These are phyloP conservation scores for Amanita pseudoporphyria DNA, from an alignment of 768 basidiomycete species.

Conservation along the genomic window DNA sequence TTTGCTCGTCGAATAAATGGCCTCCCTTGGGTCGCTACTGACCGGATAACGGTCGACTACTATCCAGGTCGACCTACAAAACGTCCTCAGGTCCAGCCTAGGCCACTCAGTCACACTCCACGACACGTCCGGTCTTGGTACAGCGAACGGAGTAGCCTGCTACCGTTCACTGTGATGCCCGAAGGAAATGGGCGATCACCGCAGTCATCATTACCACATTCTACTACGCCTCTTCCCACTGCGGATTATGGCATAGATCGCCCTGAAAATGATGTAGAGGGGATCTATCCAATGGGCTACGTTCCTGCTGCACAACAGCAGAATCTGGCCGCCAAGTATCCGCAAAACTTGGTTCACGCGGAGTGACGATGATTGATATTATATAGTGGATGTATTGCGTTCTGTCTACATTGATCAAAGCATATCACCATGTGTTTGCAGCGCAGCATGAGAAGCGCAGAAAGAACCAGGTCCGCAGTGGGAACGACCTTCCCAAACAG, in stretches of 20 bases:
- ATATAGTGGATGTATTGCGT: background rate
- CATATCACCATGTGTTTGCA: background rate
- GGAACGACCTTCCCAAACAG: background rate
- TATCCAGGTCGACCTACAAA: slow-evolving; percentile 23
- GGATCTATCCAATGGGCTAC: background rate
- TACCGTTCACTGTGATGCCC: background rate
- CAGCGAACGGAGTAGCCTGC: slow-evolving; percentile 6
- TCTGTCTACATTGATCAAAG: too few species aligned
- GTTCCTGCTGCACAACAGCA: slow-evolving; percentile 1
- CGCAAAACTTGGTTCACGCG: background rate
- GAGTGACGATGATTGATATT: background rate
- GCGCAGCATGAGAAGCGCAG: background rate
- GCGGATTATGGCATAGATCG: background rate
- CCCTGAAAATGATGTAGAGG: background rate
- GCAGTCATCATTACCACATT: background rate
- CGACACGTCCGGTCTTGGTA: slow-evolving; percentile 20
- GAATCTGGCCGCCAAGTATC: background rate
- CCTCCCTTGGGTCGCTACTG: slow-evolving; percentile 34
- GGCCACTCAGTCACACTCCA: background rate
- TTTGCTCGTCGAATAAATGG: slow-evolving; percentile 25
- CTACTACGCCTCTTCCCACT: background rate
- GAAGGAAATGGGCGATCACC: background rate
- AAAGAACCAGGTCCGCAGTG: too few species aligned
- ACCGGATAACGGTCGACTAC: slow-evolving; percentile 35
- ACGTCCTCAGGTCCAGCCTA: slow-evolving; percentile 11